Evolutionary conservation across 176 grass and related monocot species (phyloP).

Genomic region (Eragrostis nindensis): DNA sequence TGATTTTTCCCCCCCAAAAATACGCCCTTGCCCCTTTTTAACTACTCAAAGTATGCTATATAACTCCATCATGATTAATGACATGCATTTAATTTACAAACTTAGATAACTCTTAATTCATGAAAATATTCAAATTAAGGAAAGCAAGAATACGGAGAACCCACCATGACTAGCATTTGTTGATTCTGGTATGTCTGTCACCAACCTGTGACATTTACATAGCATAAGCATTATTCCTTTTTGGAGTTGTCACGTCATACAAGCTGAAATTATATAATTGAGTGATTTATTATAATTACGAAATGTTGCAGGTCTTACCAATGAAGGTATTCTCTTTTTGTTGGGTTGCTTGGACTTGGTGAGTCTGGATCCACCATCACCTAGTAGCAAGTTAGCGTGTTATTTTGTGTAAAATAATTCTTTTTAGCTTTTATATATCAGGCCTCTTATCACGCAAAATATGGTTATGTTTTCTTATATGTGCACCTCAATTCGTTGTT

Average conservation of each 20-base stretch:
- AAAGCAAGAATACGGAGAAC: slow-evolving; percentile 46
- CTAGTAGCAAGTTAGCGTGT: slow-evolving; percentile 57
- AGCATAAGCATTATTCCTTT: slow-evolving; percentile 37
- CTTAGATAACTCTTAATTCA: slow-evolving; percentile 34
- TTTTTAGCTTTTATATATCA: slow-evolving; percentile 19
- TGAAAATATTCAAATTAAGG: slow-evolving; percentile 42
- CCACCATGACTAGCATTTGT: slow-evolving; percentile 65
- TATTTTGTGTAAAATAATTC: slow-evolving; percentile 34
- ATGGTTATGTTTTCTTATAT: slow-evolving; percentile 25
- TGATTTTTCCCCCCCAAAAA: neutral
- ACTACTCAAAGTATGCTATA: slow-evolving; percentile 8
- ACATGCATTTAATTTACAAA: slow-evolving; percentile 38
- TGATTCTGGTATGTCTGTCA: slow-evolving; percentile 94
- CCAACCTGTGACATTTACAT: slow-evolving; percentile 75
- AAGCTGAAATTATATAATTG: slow-evolving; percentile 16
- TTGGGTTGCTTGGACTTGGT: slow-evolving; percentile 95
- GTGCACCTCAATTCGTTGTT: slow-evolving; percentile 9
- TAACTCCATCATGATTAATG: neutral
- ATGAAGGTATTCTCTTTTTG: slow-evolving; percentile 90
- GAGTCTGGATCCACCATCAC: slow-evolving; percentile 98
- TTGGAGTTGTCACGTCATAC: slow-evolving; percentile 36
- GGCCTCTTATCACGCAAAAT: slow-evolving; percentile 1
- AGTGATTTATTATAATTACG: slow-evolving; percentile 26
- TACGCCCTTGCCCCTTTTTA: slow-evolving; percentile 9
- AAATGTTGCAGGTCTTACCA: slow-evolving; percentile 62